Base-by-base conservation (phyloP, 768 basidiomycete genomes). In the Suillus paluster region DNA sequence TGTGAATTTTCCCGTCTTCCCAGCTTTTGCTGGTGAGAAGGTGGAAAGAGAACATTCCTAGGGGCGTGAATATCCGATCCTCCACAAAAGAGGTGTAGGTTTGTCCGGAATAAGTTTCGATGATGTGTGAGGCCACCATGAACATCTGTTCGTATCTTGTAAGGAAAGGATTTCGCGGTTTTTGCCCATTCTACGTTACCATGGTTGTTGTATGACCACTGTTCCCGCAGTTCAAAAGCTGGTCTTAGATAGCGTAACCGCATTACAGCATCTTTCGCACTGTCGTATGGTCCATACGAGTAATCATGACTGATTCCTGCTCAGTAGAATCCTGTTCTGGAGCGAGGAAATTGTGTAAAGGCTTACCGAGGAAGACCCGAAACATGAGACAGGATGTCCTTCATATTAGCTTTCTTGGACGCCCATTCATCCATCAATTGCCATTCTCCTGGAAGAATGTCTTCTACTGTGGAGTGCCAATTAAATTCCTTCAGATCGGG, bases 41-140 rank as follows among this genome's bases (percentile, higher is more conserved):
- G 80, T 83, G 1, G 81, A 77, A n/a, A 2, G 71, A 68, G 0
- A 67, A 60, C 82, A 85, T 83, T 19, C 69, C 69, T 8, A 83
- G 63, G 0, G 80, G 80, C 0, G 58, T 34, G 54, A 83, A 77
- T 14, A 84, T 73, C 10, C 80, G 80, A 30, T 75, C 72, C 19
- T 72, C 64, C 19, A 82, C 80, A 39, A 82, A 85, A 3, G 76
- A 69, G 10, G 68, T 65, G 60, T 79, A 83, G 2, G 72, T 49
- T 46, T 67, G 67, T 2, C 68, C 75, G 0, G 79, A 61, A 50
- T 78, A 78, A 25, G 57, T 71, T 10, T 68, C 64, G 27, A 83
- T 62, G 12, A 83, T 64, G 46, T 81, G 66, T 1, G 75, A 59
- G 5, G 63, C 73, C 0, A 74, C 62, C 56, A 75, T 72, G 61